Evolutionary conservation across 768 basidiomycete species (phyloP).

Genomic region (Mycena albidolilacea): DNA sequence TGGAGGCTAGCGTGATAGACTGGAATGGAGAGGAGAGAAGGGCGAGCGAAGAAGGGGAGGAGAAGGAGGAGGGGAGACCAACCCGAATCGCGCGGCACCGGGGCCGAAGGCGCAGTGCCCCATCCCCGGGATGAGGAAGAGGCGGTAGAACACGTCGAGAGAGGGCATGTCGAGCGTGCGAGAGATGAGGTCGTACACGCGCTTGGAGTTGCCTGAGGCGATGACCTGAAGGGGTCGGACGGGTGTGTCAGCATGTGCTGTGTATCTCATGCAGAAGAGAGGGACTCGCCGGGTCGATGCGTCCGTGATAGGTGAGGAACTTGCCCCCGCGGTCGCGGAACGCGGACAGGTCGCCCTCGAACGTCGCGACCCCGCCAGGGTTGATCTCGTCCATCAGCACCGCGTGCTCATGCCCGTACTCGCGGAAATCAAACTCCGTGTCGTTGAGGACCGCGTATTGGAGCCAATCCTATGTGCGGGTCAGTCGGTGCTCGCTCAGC

Average conservation of each 20-base stretch:
- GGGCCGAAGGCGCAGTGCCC: conserved; percentile 41
- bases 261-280: no score
- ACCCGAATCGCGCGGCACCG: conserved; percentile 37
- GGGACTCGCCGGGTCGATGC: conserved; percentile 19
- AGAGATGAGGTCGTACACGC: conserved; percentile 41
- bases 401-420: conserved; percentile 21
- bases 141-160: conserved; percentile 1
- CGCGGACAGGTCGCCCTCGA: no score
- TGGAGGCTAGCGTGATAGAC: no score
- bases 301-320: conserved; percentile 45
- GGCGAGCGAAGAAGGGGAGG: no score
- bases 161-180: conserved; percentile 34
- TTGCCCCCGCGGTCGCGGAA: conserved; percentile 36
- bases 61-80: no score
- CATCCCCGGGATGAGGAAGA: conserved; percentile 45
- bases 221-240: conserved; percentile 39
- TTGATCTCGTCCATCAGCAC: conserved; percentile 13
- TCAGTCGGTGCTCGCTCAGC: no score
- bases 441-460: conserved; percentile 36
- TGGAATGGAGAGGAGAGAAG: no score
- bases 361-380: conserved; percentile 12
- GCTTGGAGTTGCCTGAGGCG: conserved; percentile 4
- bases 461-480: conserved; percentile 23
- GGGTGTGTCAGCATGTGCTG: no score
- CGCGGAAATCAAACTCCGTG: conserved; percentile 16